phyloP scores from a whole-genome alignment of 2,329 filamentous ascomycete genomes.

The Beauveria asiatica region DNA sequence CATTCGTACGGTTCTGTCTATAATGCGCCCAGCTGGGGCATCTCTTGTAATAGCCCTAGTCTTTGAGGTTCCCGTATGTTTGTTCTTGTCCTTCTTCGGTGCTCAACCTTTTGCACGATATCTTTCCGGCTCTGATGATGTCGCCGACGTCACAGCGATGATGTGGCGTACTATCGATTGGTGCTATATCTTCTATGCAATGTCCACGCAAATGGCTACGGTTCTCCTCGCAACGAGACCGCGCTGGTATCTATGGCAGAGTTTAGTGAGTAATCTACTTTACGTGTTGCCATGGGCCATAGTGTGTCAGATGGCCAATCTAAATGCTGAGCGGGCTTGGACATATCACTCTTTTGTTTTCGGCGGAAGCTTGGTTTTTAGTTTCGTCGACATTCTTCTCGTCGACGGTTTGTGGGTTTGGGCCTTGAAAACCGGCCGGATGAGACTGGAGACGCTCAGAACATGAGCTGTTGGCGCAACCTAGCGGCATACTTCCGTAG shows the following conservation, averaged over 20 bases:
- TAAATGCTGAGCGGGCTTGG: constrained; percentile 52
- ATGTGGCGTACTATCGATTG: constrained; percentile 58
- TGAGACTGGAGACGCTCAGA: constrained; percentile 29
- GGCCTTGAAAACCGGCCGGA: constrained; percentile 36
- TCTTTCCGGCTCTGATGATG: constrained; percentile 46
- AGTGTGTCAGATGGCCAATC: constrained; percentile 40
- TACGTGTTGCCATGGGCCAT: constrained; percentile 67
- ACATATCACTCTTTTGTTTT: constrained; percentile 59
- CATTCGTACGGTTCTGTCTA: constrained; percentile 20
- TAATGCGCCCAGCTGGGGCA: constrained; percentile 43
- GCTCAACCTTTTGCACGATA: constrained; percentile 53
- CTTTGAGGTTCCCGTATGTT: constrained; percentile 53
- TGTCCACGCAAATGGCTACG: constrained; percentile 56
- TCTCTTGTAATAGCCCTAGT: constrained; percentile 45
- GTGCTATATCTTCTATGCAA: constrained; percentile 63
- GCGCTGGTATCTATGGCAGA: constrained; percentile 60
- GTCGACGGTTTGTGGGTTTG: constrained; percentile 45
- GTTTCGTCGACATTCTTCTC: constrained; percentile 47
- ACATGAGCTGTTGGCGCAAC: constrained; percentile 10
- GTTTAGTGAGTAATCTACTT: constrained; percentile 55
- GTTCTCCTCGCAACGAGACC: constrained; percentile 57
- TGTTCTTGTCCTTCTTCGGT: constrained; percentile 53
- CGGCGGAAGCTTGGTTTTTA: constrained; percentile 60
- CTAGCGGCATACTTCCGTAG: neutral
- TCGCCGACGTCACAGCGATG: constrained; percentile 51